Percentiles rank a stretch among this genome's conserved stretches.
phyloP scores from a whole-genome alignment of 306 rosid species.

The Quercus wislizeni region DNA sequence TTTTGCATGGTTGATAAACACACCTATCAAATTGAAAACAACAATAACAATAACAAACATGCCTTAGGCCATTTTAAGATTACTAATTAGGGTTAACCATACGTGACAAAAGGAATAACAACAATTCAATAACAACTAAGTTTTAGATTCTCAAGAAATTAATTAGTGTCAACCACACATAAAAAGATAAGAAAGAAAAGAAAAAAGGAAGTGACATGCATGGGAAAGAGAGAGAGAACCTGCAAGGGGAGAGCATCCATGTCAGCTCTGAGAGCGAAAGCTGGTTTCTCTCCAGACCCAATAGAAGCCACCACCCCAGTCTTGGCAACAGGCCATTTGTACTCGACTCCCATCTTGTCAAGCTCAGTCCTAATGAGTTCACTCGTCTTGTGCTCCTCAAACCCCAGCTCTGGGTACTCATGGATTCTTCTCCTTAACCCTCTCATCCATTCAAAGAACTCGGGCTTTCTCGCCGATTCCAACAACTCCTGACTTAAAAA shows the following conservation, averaged over 20 bases:
- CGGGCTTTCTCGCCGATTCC: slow-evolving; percentile 33
- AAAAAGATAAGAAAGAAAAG: too few relatives aligned
- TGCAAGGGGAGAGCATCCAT: slow-evolving; percentile 49
- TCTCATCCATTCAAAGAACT: slow-evolving; percentile 40
- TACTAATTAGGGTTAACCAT: too few relatives aligned
- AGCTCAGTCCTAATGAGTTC: slow-evolving; percentile 42
- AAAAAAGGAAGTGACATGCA: neutral
- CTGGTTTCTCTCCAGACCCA: slow-evolving; percentile 30
- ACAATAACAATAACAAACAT: too few relatives aligned
- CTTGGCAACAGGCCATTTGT: slow-evolving; percentile 40
- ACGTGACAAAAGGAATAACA: too few relatives aligned
- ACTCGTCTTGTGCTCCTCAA: slow-evolving; percentile 40
- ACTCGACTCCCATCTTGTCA: slow-evolving; percentile 33
- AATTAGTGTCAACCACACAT: too few relatives aligned
- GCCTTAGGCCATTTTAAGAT: too few relatives aligned
- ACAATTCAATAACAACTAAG: too few relatives aligned
- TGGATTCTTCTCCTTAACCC: slow-evolving; percentile 45
- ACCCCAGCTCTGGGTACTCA: slow-evolving; percentile 41
- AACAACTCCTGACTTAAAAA: slow-evolving; percentile 18
- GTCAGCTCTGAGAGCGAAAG: slow-evolving; percentile 46
- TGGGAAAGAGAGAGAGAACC: neutral
- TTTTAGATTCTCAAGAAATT: too few relatives aligned
- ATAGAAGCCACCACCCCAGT: slow-evolving; percentile 42
- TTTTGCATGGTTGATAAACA: too few relatives aligned
- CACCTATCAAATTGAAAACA: neutral